phyloP scores from a whole-genome alignment of 75 land plant species.

The Chamaecyparis obtusa region DNA sequence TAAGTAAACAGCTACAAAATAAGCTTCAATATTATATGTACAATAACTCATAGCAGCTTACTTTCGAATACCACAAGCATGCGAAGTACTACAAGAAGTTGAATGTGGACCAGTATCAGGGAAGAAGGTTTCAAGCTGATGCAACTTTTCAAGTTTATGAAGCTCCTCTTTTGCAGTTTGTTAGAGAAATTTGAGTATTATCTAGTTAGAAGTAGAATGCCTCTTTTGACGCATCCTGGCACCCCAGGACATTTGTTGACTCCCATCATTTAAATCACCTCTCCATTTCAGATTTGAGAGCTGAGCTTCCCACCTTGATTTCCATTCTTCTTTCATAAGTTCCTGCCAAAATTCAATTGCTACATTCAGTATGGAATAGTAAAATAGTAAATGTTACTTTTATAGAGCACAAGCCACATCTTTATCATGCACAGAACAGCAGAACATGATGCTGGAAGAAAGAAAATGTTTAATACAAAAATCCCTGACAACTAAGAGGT shows the following conservation, averaged over 20 bases:
- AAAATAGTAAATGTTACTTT: no score
- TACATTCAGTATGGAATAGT: background rate
- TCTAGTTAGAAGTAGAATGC: background rate
- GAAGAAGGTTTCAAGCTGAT: no score
- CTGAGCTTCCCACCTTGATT: constrained; percentile 5
- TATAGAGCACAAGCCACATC: background rate
- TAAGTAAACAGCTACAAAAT: no score
- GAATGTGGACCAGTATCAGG: no score
- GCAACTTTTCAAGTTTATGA: no score
- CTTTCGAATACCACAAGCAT: background rate
- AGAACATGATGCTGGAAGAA: no score
- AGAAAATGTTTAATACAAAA: no score
- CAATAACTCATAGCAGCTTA: background rate
- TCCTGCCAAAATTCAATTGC: background rate
- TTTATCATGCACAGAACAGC: background rate
- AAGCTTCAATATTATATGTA: background rate
- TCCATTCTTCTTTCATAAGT: constrained; percentile 2
- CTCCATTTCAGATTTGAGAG: background rate
- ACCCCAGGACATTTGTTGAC: background rate
- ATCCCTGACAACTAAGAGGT: no score
- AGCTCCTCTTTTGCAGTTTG: no score
- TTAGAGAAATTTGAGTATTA: background rate
- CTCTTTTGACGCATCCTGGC: background rate
- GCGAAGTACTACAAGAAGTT: no score
- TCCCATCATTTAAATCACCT: background rate